Percentiles rank a stretch among this genome's conserved stretches.
These are phyloP conservation scores for Trichosporon inkin DNA, from an alignment of 1,284 basidiomycete species.

Conservation along the genomic window DNA sequence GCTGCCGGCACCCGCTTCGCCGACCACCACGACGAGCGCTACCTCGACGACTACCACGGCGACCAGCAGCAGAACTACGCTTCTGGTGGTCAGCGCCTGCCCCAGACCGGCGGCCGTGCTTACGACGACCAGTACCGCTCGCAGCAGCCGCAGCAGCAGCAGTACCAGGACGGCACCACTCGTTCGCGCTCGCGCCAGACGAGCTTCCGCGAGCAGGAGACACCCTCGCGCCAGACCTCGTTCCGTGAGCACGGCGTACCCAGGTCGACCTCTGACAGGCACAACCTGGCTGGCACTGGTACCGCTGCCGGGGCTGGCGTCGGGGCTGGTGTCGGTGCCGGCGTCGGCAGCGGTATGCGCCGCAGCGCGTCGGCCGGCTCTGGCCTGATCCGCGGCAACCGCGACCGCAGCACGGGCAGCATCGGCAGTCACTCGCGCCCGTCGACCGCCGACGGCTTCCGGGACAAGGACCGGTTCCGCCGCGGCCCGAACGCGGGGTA, in stretches of 20 bases:
- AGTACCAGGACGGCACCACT: background rate
- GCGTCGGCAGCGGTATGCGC: conserved; percentile 2
- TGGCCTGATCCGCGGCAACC: conserved; percentile 6
- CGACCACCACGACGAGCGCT: background rate
- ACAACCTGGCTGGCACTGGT: background rate
- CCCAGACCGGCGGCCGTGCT: background rate
- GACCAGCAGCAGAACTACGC: background rate
- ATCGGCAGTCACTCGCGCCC: background rate
- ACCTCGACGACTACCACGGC: background rate
- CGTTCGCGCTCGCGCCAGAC: conserved; percentile 6
- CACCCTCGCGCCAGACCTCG: conserved; percentile 1
- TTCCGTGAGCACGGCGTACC: background rate
- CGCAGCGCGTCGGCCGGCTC: background rate
- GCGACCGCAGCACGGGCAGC: background rate
- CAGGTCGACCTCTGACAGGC: background rate
- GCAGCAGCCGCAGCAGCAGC: background rate
- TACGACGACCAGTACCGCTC: conserved; percentile 1
- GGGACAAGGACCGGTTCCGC: conserved; percentile 1
- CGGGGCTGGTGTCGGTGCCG: conserved; percentile 14
- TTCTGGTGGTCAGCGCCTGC: background rate
- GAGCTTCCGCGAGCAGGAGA: background rate
- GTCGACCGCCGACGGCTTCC: conserved; percentile 9
- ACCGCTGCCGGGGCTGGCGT: background rate
- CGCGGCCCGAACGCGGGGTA: background rate
- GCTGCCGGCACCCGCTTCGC: background rate